Evolutionary conservation across 306 rosid species (phyloP), one percentile per base, ranked within the genome.

Genomic region (Rosa chinensis): DNA sequence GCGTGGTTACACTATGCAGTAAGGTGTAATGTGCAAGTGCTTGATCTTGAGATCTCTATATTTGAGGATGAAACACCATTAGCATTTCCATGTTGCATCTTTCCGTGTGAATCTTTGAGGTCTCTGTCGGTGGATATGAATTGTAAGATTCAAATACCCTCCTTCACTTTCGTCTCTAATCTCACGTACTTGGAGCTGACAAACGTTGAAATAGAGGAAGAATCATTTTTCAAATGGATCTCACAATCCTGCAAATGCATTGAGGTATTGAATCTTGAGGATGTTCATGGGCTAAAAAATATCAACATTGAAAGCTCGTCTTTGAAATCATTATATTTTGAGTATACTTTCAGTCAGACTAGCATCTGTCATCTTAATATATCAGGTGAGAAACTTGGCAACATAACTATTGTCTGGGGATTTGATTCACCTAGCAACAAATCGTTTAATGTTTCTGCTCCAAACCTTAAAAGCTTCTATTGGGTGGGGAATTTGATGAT

Each of bases 241-340:
- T 77, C 80, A 4, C 10, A 47, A 2, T 77, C 18, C 42, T 77
- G 74, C 52, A 66, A 66, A 53, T 37, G 25, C 52, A 53, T 77
- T n/a, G 20, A 49, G 37, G 52, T n/a, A n/a, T n/a, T 77, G 5
- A 3, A 5, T 12, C 66, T 66, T 35, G 39, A n/a, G 0, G 13
- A 35, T 9, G 61, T 49, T 12, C 6, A 18, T 68, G 80, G 66
- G 66, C 11, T 18, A 1, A 8, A n/a, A 16, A 20, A 42, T 40
- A 9, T 77, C 21, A 37, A 5, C 40, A 50, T 77, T 56, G 61
- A 12, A 17, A 66, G 68, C 42, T 74, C 42, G 23, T 56, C 53
- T 42, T 23, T 74, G 69, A 8, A 74, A 56, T n/a, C 17, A 17
- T 52, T 50, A 4, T 18, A 3, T n/a, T 58, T 35, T 52, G 7